Conservation (phyloP, 495 filamentous ascomycete genomes). For the Geopyxis carbonaria region DNA sequence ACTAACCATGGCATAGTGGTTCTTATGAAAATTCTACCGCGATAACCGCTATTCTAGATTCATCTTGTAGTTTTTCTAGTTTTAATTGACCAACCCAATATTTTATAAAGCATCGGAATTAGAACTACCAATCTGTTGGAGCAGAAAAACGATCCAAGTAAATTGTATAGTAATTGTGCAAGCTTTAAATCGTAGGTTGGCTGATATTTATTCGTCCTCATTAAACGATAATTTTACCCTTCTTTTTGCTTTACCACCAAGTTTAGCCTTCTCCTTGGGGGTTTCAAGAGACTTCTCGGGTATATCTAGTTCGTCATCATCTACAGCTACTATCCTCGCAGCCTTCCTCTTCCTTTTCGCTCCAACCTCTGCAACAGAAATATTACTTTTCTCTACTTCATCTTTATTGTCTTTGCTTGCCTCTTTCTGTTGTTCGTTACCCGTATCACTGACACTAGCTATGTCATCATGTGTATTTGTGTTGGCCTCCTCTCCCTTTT, state of each 20-base stretch:
- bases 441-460: slow-evolving; percentile 6
- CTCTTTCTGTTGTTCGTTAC: slow-evolving; percentile 4
- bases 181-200: too few species aligned
- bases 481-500: neutral
- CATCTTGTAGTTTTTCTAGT: too few species aligned
- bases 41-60: too few species aligned
- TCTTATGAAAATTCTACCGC: too few species aligned
- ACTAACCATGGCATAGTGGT: too few species aligned
- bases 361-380: slow-evolving; percentile 5
- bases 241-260: slow-evolving; percentile 5
- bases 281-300: slow-evolving; percentile 2
- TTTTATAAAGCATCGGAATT: too few species aligned
- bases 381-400: neutral
- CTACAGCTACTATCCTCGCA: slow-evolving; percentile 15
- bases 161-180: too few species aligned
- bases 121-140: too few species aligned
- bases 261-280: neutral
- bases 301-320: slow-evolving; percentile 11
- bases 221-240: slow-evolving; percentile 23
- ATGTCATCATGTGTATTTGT: slow-evolving; percentile 9
- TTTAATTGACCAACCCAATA: too few species aligned
- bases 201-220: slow-evolving; percentile 15
- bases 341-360: slow-evolving; percentile 21
- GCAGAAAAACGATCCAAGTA: too few species aligned
- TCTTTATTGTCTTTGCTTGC: slow-evolving; percentile 8